phyloP scores from a whole-genome alignment of 495 filamentous ascomycete species.

The Oidiodendron maius region DNA sequence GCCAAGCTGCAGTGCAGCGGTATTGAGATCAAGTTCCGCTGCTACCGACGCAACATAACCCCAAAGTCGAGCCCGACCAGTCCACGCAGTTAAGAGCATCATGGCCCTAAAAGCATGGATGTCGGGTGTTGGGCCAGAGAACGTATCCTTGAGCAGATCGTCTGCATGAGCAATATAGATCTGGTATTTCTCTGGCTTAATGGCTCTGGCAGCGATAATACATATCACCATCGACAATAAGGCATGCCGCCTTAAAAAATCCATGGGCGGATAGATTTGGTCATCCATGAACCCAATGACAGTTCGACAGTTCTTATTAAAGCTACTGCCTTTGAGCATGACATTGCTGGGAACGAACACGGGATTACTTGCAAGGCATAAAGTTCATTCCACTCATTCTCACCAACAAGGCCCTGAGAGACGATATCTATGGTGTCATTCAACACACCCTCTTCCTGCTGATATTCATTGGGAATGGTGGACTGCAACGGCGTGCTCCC shows the following conservation, averaged over 20 bases:
- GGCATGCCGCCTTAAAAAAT: background rate
- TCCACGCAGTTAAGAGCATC: background rate
- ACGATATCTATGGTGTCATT: no score
- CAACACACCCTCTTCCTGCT: no score
- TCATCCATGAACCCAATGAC: background rate
- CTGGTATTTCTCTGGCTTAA: background rate
- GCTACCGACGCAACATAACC: background rate
- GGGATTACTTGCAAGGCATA: background rate
- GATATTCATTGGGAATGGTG: no score
- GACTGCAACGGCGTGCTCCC: no score
- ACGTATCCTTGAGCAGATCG: no score
- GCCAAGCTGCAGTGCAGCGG: no score
- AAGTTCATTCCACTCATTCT: background rate
- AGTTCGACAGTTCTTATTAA: background rate
- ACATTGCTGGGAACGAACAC: background rate
- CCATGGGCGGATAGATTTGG: background rate
- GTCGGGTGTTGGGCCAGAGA: background rate
- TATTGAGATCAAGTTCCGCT: background rate
- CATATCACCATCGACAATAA: background rate
- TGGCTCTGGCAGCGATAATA: background rate
- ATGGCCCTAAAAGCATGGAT: background rate
- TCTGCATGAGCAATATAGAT: no score
- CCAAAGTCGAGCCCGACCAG: background rate
- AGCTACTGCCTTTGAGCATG: background rate
- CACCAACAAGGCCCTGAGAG: no score